phyloP scores from a whole-genome alignment of 2,329 filamentous ascomycete species.

The Teratosphaeria nubilosa region DNA sequence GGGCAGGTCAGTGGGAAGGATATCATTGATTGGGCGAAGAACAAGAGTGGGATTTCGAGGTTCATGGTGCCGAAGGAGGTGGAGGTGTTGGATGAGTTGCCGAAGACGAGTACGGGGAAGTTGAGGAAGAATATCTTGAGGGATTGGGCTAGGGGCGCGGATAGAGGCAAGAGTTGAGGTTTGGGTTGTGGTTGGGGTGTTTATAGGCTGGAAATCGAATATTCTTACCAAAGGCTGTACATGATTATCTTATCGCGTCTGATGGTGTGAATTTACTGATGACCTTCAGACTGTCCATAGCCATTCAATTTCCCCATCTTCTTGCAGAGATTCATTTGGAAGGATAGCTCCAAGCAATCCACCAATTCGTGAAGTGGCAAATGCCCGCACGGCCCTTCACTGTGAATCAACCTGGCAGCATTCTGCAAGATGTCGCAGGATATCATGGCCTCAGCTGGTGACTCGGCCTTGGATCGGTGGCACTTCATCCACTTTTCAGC shows the following conservation, averaged over 20 bases:
- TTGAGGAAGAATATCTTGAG: slow-evolving; percentile 88
- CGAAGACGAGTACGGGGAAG: slow-evolving; percentile 96
- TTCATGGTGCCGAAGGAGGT: slow-evolving; percentile 76
- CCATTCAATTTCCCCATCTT: too few relatives aligned
- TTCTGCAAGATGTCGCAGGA: not conserved
- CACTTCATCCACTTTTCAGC: not conserved
- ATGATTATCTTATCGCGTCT: not conserved
- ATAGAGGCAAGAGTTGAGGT: slow-evolving; percentile 16
- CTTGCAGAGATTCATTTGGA: too few relatives aligned
- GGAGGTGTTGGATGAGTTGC: slow-evolving; percentile 75
- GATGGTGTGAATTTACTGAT: too few relatives aligned
- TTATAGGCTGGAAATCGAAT: not conserved
- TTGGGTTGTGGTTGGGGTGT: not conserved
- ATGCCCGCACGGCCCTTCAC: too few relatives aligned
- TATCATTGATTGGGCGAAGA: slow-evolving; percentile 77
- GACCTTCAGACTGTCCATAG: too few relatives aligned
- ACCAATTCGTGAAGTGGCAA: too few relatives aligned
- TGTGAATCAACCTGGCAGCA: too few relatives aligned
- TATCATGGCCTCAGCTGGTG: not conserved
- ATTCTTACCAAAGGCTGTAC: too few relatives aligned
- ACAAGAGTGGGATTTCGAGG: slow-evolving; percentile 68
- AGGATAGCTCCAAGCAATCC: too few relatives aligned
- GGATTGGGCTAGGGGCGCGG: slow-evolving; percentile 63
- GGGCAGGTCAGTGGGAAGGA: slow-evolving; percentile 48
- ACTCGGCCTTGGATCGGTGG: not conserved